Evolutionary conservation across 371 early-diverging fungal species (phyloP).

Genomic region (Mucor circinelloides): DNA sequence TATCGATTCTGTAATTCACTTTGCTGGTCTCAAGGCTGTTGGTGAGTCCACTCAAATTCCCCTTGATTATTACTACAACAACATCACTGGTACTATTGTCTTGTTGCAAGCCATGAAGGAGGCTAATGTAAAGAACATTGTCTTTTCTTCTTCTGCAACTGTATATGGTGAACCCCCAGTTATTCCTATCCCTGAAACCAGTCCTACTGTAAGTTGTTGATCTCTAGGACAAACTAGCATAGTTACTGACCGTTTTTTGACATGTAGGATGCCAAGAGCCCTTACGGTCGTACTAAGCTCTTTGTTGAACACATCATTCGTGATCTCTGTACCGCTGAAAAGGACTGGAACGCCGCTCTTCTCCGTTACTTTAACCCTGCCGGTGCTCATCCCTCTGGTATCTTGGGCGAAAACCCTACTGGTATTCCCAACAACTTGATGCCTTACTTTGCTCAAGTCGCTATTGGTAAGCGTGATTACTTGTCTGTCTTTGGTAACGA

Average conservation of each 20-base stretch:
- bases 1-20: slow-evolving; percentile 76
- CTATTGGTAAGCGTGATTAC: slow-evolving; percentile 71
- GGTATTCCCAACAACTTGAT: slow-evolving; percentile 88
- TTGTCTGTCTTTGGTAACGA: slow-evolving; percentile 84
- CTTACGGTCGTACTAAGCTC: slow-evolving; percentile 88
- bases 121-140: slow-evolving; percentile 64
- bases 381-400: slow-evolving; percentile 85
- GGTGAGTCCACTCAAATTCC: slow-evolving; percentile 82
- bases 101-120: slow-evolving; percentile 69
- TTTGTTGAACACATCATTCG: slow-evolving; percentile 81
- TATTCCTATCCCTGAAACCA: slow-evolving; percentile 59
- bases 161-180: slow-evolving; percentile 66
- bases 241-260: not conserved
- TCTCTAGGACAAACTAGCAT: not conserved
- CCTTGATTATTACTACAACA: slow-evolving; percentile 85
- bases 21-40: slow-evolving; percentile 85
- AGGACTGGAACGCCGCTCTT: slow-evolving; percentile 72
- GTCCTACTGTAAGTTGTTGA: slow-evolving; percentile 41
- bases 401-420: slow-evolving; percentile 85
- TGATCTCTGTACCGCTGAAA: slow-evolving; percentile 67
- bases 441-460: slow-evolving; percentile 86
- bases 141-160: slow-evolving; percentile 83
- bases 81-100: slow-evolving; percentile 71
- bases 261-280: slow-evolving; percentile 67
- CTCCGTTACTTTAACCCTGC: slow-evolving; percentile 92